Evolutionary conservation across 306 rosid species (phyloP), one percentile per base, ranked within the genome.

Genomic region (Crotalaria pallida): DNA sequence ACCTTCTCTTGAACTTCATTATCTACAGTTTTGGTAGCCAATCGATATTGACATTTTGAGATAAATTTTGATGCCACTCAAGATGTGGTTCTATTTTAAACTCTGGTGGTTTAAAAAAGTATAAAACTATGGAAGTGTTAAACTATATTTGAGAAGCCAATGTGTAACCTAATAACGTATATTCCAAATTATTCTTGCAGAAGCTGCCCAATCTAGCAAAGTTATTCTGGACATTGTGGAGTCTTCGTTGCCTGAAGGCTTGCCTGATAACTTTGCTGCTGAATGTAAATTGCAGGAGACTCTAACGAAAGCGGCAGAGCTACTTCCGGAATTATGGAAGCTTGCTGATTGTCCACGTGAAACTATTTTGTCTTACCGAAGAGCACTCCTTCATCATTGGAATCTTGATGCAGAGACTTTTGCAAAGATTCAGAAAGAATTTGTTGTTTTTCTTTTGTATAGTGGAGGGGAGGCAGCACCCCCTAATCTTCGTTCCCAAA

Each of bases 241-340:
- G 58, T 91, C 99, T 79, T 89, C 97, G 53, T 84, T 86, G 56
- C 99, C 96, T 1, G 83, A 78, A 48, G 99, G 99, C 79, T 83
- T 91, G 88, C 96, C 96, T 77, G 88, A 87, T 83, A 77, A 82
- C 72, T 89, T 91, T 51, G 84, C 87, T 43, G 81, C 84, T 87
- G 96, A 91, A 64, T 89, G 96, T 89, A 95, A 95, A 86, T 84
- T 91, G 92, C 97, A 91, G 83, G 99, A 95, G 81, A 91, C 94
- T 58, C 60, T 94, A 47, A 83, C 76, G 64, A 84, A 84, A 77
- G 90, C 84, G 26, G 89, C 83, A 10, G 96, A 91, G 87, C 76
- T 91, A 57, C 96, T 87, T 76, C 96, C 96, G 2, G 96, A 89
- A 57, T 60, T 91, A 66, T 95, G 97, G 96, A 89, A 91, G 76